These are phyloP conservation scores for Mortierella sp. DNA, from an alignment of 371 early-diverging fungal genomes.

Conservation along the genomic window DNA sequence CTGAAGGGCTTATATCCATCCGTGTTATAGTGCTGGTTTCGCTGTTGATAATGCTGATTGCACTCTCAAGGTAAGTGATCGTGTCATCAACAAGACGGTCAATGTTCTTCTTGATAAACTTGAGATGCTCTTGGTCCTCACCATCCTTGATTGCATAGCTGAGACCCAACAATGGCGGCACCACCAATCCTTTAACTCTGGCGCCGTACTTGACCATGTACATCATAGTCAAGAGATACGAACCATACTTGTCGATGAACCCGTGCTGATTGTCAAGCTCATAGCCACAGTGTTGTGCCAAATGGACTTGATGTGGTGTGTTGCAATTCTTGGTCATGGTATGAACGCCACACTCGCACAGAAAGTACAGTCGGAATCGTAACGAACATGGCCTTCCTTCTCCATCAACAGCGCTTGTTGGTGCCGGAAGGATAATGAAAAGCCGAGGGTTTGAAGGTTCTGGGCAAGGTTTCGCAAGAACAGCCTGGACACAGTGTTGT, in stretches of 20 bases:
- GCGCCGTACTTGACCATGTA: slow-evolving; percentile 5
- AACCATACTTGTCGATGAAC: slow-evolving; percentile 9
- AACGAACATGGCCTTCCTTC: background rate
- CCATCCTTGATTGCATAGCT: background rate
- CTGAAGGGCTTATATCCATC: background rate
- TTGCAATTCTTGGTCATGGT: background rate
- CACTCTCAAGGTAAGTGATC: background rate
- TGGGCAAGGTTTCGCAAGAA: slow-evolving; percentile 15
- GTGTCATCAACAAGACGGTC: background rate
- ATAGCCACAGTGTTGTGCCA: slow-evolving; percentile 14
- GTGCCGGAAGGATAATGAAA: slow-evolving; percentile 27
- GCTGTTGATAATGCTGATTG: background rate
- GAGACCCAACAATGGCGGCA: slow-evolving; percentile 4
- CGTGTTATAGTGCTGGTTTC: background rate
- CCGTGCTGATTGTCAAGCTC: background rate
- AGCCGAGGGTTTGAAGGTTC: slow-evolving; percentile 23
- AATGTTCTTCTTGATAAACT: background rate
- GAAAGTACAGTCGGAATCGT: background rate
- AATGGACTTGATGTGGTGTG: background rate
- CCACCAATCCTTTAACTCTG: background rate
- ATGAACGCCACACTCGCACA: slow-evolving; percentile 9
- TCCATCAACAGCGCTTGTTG: background rate
- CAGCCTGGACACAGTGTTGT: slow-evolving; percentile 6
- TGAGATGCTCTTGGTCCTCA: background rate
- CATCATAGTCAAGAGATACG: slow-evolving; percentile 6